Conservation (phyloP, 1,284 basidiomycete genomes). For the Sutorius eximius region DNA sequence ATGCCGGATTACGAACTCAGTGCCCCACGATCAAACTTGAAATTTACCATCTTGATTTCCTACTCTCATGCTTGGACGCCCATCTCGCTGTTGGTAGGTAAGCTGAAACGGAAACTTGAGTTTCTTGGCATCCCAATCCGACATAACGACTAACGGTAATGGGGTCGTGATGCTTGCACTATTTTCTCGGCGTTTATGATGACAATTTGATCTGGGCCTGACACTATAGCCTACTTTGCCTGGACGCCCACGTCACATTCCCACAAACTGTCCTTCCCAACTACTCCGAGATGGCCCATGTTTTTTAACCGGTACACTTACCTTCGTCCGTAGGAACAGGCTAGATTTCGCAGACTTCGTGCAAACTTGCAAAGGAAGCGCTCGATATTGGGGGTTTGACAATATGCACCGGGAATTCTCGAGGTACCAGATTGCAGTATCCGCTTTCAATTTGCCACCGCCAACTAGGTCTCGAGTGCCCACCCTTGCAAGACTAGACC, state of each 20-base stretch:
- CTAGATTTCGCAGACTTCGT: not conserved
- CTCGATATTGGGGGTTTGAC: not conserved
- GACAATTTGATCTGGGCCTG: not conserved
- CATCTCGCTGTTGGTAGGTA: not conserved
- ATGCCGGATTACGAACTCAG: constrained; percentile 12
- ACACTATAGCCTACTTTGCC: not conserved
- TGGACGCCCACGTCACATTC: not conserved
- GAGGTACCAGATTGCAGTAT: not conserved
- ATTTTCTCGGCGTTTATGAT: not conserved
- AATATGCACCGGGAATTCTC: not conserved
- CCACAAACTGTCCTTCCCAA: not conserved
- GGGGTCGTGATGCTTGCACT: not conserved
- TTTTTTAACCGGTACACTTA: not conserved
- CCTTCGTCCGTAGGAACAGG: not conserved
- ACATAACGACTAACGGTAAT: too few species aligned
- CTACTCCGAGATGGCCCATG: not conserved
- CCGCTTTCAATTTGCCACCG: not conserved
- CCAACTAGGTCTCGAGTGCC: not conserved
- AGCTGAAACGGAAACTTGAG: not conserved
- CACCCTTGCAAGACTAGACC: not conserved
- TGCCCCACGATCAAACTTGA: constrained; percentile 8
- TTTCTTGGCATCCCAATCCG: not conserved
- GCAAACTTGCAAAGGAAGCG: not conserved
- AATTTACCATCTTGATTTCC: not conserved
- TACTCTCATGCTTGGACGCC: not conserved